phyloP scores from a whole-genome alignment of 768 basidiomycete genomes.

The Hygrophorus pudorinus region DNA sequence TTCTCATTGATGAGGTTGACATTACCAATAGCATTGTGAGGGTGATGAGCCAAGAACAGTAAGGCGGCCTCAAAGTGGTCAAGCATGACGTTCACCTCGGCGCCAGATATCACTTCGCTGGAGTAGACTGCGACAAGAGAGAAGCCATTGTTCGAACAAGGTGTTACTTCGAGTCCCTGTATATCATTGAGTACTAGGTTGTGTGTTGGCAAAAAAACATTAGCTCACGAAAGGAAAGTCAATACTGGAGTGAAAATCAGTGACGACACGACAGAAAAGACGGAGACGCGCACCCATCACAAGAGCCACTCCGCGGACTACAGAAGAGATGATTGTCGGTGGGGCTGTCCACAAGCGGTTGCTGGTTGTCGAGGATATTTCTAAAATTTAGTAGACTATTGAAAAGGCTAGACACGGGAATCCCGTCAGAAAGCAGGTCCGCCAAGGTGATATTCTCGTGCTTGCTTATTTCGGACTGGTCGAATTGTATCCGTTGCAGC shows the following conservation, averaged over 20 bases:
- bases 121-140: neutral
- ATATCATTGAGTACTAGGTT: neutral
- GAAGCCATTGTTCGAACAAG: neutral
- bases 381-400: neutral
- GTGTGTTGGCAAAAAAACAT: neutral
- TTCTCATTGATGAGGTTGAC: too few relatives aligned
- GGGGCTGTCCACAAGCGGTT: neutral
- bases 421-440: too few relatives aligned
- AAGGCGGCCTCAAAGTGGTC: neutral
- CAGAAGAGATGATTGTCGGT: neutral
- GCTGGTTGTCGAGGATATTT: too few relatives aligned
- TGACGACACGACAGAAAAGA: too few relatives aligned
- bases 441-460: too few relatives aligned
- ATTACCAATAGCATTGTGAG: neutral
- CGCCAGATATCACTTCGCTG: neutral
- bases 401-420: too few relatives aligned
- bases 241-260: neutral
- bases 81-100: neutral
- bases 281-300: too few relatives aligned
- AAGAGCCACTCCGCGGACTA: too few relatives aligned
- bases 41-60: slow-evolving; percentile 1
- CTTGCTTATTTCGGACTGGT: too few relatives aligned
- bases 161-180: neutral
- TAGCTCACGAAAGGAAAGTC: neutral
- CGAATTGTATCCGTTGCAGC: neutral